phyloP scores from a whole-genome alignment of 108 stramenopile genomes.

The Nitzschia sp. region DNA sequence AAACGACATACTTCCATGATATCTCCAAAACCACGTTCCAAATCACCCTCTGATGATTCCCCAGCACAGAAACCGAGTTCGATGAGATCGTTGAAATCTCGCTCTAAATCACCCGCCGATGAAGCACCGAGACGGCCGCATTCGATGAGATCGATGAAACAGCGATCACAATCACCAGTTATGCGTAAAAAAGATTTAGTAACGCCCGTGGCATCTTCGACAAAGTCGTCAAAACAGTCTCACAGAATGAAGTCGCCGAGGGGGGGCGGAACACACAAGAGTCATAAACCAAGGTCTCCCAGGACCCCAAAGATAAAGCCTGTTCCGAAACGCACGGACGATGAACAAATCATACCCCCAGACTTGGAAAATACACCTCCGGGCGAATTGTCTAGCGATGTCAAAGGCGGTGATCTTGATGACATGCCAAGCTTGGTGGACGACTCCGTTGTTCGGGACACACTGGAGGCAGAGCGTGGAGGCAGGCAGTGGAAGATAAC shows the following conservation, averaged over 20 bases:
- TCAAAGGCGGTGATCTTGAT: constrained; percentile 5
- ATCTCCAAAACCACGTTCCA: too few species aligned
- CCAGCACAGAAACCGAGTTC: too few species aligned
- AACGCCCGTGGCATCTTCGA: background rate
- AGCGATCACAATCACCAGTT: background rate
- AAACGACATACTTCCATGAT: too few species aligned
- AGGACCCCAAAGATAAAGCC: background rate
- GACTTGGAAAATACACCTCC: too few species aligned
- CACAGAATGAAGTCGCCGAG: background rate
- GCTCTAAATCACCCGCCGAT: background rate
- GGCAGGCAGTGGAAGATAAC: constrained; percentile 19
- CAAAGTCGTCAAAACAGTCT: background rate
- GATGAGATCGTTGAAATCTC: background rate
- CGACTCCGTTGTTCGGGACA: background rate
- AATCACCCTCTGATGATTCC: too few species aligned
- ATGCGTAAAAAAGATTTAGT: background rate
- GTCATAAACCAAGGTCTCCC: background rate
- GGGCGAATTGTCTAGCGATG: too few species aligned
- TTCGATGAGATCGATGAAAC: background rate
- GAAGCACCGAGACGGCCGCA: background rate
- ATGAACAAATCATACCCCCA: too few species aligned
- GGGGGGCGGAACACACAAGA: background rate
- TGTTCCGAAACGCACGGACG: background rate
- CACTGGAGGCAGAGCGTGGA: constrained; percentile 6
- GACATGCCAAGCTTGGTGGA: constrained; percentile 8